Conservation (phyloP, 2,329 filamentous ascomycete genomes). For the Chaetomium olivaceum region DNA sequence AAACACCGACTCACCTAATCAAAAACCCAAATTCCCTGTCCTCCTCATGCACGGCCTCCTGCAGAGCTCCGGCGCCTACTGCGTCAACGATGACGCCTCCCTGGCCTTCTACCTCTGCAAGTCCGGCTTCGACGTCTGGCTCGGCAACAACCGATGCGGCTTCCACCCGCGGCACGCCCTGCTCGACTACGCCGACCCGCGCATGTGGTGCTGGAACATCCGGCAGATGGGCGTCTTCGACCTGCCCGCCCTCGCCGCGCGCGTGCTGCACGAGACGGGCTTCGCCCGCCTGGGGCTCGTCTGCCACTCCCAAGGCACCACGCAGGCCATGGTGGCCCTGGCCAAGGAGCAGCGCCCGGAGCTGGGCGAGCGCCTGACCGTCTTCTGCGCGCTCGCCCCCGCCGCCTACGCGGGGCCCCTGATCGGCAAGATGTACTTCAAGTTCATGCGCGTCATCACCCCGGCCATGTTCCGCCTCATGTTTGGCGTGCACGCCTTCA, state of each 20-base stretch:
- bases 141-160: constrained; percentile 90
- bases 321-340: constrained; percentile 81
- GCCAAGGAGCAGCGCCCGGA: constrained; percentile 89
- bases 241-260: constrained; percentile 75
- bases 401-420: constrained; percentile 87
- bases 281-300: constrained; percentile 82
- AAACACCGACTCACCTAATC: constrained; percentile 17
- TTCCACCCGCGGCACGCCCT: constrained; percentile 74
- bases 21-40: constrained; percentile 72
- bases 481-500: constrained; percentile 92
- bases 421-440: constrained; percentile 85
- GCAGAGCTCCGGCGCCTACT: constrained; percentile 86
- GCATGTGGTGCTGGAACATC: constrained; percentile 98
- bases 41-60: constrained; percentile 85
- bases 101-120: constrained; percentile 92
- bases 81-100: constrained; percentile 84
- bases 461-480: constrained; percentile 74
- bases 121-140: constrained; percentile 90
- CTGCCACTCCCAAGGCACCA: constrained; percentile 88
- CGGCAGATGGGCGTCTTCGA: constrained; percentile 91
- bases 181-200: constrained; percentile 72
- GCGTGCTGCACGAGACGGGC: constrained; percentile 78
- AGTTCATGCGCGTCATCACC: constrained; percentile 81
- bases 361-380: constrained; percentile 76
- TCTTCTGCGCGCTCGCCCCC: constrained; percentile 88